Base-by-base conservation (phyloP, 2,329 filamentous ascomycete genomes). In the Xylariaceae sp. region DNA sequence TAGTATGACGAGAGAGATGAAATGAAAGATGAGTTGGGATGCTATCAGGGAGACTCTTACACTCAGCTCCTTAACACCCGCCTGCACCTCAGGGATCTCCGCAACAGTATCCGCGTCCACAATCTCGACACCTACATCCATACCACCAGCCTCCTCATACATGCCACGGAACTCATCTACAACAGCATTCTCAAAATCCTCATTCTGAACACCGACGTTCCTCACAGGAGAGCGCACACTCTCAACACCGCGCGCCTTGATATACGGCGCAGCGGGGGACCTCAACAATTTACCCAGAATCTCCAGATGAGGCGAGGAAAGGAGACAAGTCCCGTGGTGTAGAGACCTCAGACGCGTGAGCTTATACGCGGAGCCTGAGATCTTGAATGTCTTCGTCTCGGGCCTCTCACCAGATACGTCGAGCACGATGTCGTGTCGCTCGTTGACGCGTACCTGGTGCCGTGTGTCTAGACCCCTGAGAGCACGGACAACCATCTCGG, bases 341-440 rank as follows among this genome's bases (percentile, higher is more conserved):
- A 99, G 75, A 7, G 90, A 86, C 40, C 92, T 80, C 43, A 82
- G 73, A 19, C 88, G 78, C 0, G 89, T 96, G 47, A 99, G 76
- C 69, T 97, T 97, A 72, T 95, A 99, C 11, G 94, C 94, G 1
- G 90, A 96, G 1, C 94, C 94, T 0, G 90, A 96, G 11, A 97
- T 80, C 68, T 99, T 99, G 64, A 85, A 81, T 1, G 78, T 75
- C 17, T 39, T 43, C 27, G 18, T 47, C 39, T 38, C 31, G 12
- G n/a, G 19, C 17, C 19, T 17, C 15, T 6, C 14, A 14, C 33
- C 33, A 12, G 33, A 12, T 3, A 60, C 51, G 19, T 59, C 58
- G 1, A 68, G 59, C 19, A 97, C 90, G 60, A 99, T 96, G 66
- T 99, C 94, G 66, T 99, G 92, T 14, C 94, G 80, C 65, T 85